These are phyloP conservation scores for Cordyceps tenuipes DNA, from an alignment of 2,329 filamentous ascomycete species.

Conservation along the genomic window DNA sequence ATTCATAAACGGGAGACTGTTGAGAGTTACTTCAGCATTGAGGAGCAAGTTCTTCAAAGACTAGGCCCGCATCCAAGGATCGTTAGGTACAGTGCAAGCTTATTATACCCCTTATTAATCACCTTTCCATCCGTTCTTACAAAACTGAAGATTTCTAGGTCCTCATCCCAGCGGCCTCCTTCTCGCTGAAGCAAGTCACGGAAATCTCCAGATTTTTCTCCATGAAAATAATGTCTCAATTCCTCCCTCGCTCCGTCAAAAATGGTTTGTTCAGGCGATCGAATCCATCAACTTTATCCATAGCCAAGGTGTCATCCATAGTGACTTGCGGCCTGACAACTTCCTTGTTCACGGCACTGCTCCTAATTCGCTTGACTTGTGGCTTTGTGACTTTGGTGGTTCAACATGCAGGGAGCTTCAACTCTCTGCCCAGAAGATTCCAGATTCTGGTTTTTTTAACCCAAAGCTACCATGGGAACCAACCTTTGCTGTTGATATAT, in stretches of 20 bases:
- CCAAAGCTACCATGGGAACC: conserved; percentile 11
- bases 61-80: conserved; percentile 13
- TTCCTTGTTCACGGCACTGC: conserved; percentile 22
- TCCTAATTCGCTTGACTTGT: conserved; percentile 18
- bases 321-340: conserved; percentile 25
- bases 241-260: conserved; percentile 5
- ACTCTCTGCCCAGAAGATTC: conserved; percentile 13
- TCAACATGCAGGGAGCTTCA: conserved; percentile 22
- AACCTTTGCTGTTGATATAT: conserved; percentile 12
- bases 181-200: conserved; percentile 15
- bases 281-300: conserved; percentile 24
- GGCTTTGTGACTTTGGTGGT: conserved; percentile 26
- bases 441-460: conserved; percentile 15
- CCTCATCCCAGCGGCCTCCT: conserved; percentile 11
- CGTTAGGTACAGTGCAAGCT: background rate
- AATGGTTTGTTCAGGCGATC: conserved; percentile 22
- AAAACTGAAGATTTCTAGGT: background rate
- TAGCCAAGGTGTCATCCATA: conserved; percentile 24
- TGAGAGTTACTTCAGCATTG: conserved; percentile 7
- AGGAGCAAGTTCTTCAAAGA: conserved; percentile 12
- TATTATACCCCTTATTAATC: background rate
- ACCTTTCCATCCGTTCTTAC: background rate
- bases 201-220: conserved; percentile 15
- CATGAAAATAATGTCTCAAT: conserved; percentile 10
- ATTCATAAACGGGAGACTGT: background rate